Evolutionary conservation across 306 rosid species (phyloP).

Genomic region (Astragalus membranaceus): DNA sequence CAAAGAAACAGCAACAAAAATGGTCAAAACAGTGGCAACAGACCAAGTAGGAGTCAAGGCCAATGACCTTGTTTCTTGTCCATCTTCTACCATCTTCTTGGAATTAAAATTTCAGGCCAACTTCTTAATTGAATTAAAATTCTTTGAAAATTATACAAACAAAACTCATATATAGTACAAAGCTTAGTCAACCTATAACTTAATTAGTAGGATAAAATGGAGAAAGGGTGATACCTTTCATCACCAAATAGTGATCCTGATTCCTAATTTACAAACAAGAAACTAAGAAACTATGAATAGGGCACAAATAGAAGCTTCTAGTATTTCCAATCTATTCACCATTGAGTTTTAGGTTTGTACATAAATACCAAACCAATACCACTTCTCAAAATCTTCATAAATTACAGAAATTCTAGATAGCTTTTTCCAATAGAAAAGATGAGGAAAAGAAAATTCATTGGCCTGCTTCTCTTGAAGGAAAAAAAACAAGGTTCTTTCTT

Average conservation of each 20-base stretch:
- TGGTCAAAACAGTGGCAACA: conserved; percentile 85
- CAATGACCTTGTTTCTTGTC: conserved; percentile 63
- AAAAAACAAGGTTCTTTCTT: neutral
- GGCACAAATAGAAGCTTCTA: conserved; percentile 6
- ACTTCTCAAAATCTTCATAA: conserved; percentile 7
- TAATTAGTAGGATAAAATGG: neutral
- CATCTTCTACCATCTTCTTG: conserved; percentile 49
- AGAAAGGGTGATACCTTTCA: neutral
- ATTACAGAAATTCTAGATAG: neutral
- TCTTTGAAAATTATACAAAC: neutral
- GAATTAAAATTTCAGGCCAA: conserved; percentile 12
- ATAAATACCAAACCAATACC: neutral
- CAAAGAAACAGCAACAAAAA: conserved; percentile 85
- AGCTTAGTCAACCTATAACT: conserved; percentile 10
- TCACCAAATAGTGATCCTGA: conserved; percentile 12
- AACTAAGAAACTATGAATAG: neutral
- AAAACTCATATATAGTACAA: neutral
- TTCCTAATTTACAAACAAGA: conserved; percentile 9
- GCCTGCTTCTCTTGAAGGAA: neutral
- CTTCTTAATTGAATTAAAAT: conserved; percentile 15
- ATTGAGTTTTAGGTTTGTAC: neutral
- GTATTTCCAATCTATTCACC: conserved; percentile 6
- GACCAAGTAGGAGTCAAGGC: conserved; percentile 99
- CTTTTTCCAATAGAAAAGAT: neutral
- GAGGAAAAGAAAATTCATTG: neutral